Evolutionary conservation across 2,329 filamentous ascomycete genomes (phyloP).

Genomic region (Magnaporthiopsis poae): DNA sequence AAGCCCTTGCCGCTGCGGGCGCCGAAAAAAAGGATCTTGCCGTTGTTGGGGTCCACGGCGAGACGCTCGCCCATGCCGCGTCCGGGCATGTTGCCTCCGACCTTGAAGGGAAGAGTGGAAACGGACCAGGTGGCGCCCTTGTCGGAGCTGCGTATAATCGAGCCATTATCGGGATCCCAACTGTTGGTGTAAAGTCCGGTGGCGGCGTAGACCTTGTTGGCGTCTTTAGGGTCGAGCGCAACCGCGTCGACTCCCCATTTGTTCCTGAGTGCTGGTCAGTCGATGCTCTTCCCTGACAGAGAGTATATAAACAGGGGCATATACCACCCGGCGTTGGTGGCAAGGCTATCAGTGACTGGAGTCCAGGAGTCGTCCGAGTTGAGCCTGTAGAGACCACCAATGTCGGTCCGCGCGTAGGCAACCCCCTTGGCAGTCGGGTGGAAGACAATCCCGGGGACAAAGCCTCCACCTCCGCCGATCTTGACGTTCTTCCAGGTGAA

Average conservation of each 20-base stretch:
- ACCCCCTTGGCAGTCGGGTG: conserved; percentile 40
- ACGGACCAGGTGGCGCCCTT: conserved; percentile 42
- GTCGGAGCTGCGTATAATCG: conserved; percentile 45
- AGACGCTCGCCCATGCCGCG: conserved; percentile 50
- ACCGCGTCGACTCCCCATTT: conserved; percentile 49
- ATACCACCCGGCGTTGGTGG: conserved; percentile 35
- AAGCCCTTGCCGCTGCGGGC: conserved; percentile 49
- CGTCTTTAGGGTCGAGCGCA: conserved; percentile 43
- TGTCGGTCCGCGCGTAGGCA: conserved; percentile 47
- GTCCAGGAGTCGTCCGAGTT: conserved; percentile 48
- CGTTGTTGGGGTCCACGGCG: conserved; percentile 47
- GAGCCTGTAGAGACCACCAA: conserved; percentile 46
- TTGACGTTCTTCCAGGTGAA: conserved; percentile 38
- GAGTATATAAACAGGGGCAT: conserved; percentile 3
- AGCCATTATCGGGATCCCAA: conserved; percentile 47
- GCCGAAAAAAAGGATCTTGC: conserved; percentile 48
- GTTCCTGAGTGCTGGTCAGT: conserved; percentile 27
- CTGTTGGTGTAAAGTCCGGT: conserved; percentile 50
- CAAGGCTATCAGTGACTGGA: conserved; percentile 37
- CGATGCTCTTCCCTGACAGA: not conserved
- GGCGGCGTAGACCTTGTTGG: conserved; percentile 42
- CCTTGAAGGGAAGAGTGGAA: conserved; percentile 45
- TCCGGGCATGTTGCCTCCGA: conserved; percentile 53
- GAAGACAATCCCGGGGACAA: conserved; percentile 47
- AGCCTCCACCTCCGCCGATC: conserved; percentile 48